Base-by-base conservation (phyloP, 2,329 filamentous ascomycete genomes). In the Claviceps fusiformis region DNA sequence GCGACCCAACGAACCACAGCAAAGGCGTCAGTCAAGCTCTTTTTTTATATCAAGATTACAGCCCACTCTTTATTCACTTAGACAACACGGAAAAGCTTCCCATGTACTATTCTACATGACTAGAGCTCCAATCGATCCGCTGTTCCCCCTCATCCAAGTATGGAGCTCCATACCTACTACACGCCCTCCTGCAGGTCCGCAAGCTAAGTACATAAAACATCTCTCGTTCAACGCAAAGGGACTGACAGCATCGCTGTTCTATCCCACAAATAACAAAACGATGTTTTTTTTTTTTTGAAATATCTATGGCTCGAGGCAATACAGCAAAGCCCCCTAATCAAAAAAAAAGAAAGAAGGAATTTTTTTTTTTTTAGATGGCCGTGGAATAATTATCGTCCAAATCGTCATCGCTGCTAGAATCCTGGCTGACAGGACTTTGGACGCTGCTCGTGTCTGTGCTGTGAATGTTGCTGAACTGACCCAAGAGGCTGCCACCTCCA, bases 381-480 rank as follows among this genome's bases (percentile, higher is more conserved):
- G 61, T 64, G 33, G 60, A 57, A 52, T 61, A 63, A 45, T 58
- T 57, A 44, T 63, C 67, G 35, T 78, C 76, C 68, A 79, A 76
- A 11, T 75, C 75, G 49, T 82, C 79, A 53, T 81, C 79, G 55
- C 75, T 80, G 59, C 73, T 79, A 49, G 77, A 76, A 24, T 71
- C 72, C 41, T 71, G 74, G 37, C 69, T 70, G 53, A 69, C 67
- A 9, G 78, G 78, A 55, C 79, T 82, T 55, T 79, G 76, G 43
- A 72, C 71, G 3, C 71, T 72, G 61, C 75, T 80, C 27, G 71
- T 71, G 56, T 79, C 76, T 10, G 70, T 70, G 56, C 75, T 77
- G 47, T 68, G 67, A 35, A 75, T 62, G 15, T 71, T 74, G 61
- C 73, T 73, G 56, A 75, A 72, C 6, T 69, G 67, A 27, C 69